phyloP scores from a whole-genome alignment of 176 grass and related monocot species.

The Aegilops longissima region DNA sequence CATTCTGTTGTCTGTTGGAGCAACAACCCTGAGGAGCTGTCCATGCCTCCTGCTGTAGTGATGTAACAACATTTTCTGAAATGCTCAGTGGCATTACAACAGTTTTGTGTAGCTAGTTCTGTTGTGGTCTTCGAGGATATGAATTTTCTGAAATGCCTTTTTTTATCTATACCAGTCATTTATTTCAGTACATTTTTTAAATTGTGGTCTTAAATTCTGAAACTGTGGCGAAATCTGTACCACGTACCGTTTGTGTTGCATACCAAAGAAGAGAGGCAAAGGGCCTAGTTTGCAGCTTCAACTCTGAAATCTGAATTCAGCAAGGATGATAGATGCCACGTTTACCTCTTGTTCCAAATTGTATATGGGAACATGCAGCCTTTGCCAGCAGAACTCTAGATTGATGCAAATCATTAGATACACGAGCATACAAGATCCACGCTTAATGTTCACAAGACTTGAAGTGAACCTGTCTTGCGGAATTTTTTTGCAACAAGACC shows the following conservation, averaged over 20 bases:
- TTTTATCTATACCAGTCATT: background rate
- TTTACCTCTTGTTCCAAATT: too few relatives aligned
- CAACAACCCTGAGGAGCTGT: conserved; percentile 9
- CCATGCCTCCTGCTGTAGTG: background rate
- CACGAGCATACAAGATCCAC: background rate
- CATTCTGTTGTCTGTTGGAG: conserved; percentile 24
- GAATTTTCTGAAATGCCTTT: background rate
- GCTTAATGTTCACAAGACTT: background rate
- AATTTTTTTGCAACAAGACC: too few relatives aligned
- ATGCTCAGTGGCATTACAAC: conserved; percentile 29
- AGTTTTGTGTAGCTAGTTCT: conserved; percentile 39
- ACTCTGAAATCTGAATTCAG: too few relatives aligned
- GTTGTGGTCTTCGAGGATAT: background rate
- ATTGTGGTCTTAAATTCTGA: background rate
- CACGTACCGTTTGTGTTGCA: too few relatives aligned
- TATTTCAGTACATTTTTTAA: background rate
- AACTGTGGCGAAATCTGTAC: too few relatives aligned
- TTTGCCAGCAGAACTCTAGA: background rate
- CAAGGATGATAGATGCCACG: too few relatives aligned
- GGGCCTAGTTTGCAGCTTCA: too few relatives aligned
- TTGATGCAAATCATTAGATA: background rate
- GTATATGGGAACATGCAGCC: too few relatives aligned
- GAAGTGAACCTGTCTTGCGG: too few relatives aligned
- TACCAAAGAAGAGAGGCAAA: too few relatives aligned
- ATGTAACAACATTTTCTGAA: conserved; percentile 32